phyloP scores from a whole-genome alignment of 345 rosid genomes.

The Lepidium didymum region DNA sequence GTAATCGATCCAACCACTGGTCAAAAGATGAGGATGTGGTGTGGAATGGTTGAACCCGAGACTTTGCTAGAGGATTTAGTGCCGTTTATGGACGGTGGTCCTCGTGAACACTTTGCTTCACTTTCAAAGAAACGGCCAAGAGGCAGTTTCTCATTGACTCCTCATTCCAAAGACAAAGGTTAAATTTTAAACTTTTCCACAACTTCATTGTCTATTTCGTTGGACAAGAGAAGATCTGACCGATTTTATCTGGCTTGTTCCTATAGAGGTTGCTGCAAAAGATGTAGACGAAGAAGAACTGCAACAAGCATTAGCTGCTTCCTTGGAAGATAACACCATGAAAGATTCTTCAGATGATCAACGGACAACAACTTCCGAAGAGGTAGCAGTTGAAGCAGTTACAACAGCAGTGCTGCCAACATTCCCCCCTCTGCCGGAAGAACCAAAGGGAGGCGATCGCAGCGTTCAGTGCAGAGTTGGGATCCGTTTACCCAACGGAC shows the following conservation, averaged over 20 bases:
- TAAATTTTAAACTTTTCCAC: neutral
- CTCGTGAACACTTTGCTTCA: slow-evolving; percentile 61
- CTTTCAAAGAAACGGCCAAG: slow-evolving; percentile 83
- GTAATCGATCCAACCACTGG: slow-evolving; percentile 96
- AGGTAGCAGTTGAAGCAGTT: slow-evolving; percentile 12
- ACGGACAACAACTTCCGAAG: slow-evolving; percentile 12
- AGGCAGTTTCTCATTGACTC: slow-evolving; percentile 54
- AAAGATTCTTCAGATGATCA: slow-evolving; percentile 32
- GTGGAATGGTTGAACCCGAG: slow-evolving; percentile 91
- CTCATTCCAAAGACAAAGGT: slow-evolving; percentile 63
- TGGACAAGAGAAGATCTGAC: neutral
- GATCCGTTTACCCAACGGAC: slow-evolving; percentile 91
- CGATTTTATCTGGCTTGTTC: neutral
- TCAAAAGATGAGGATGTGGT: slow-evolving; percentile 85
- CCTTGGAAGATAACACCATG: slow-evolving; percentile 39
- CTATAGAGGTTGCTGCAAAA: slow-evolving; percentile 17
- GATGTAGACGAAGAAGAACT: slow-evolving; percentile 63
- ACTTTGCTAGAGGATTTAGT: slow-evolving; percentile 85
- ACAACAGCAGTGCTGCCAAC: slow-evolving; percentile 18
- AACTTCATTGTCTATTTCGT: neutral
- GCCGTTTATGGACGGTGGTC: slow-evolving; percentile 94
- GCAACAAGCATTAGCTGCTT: slow-evolving; percentile 55
- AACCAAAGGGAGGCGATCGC: slow-evolving; percentile 69
- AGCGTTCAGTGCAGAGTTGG: slow-evolving; percentile 81
- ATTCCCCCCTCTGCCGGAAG: slow-evolving; percentile 86